Evolutionary conservation across 768 basidiomycete species (phyloP).

Genomic region (Suillus variegatus): DNA sequence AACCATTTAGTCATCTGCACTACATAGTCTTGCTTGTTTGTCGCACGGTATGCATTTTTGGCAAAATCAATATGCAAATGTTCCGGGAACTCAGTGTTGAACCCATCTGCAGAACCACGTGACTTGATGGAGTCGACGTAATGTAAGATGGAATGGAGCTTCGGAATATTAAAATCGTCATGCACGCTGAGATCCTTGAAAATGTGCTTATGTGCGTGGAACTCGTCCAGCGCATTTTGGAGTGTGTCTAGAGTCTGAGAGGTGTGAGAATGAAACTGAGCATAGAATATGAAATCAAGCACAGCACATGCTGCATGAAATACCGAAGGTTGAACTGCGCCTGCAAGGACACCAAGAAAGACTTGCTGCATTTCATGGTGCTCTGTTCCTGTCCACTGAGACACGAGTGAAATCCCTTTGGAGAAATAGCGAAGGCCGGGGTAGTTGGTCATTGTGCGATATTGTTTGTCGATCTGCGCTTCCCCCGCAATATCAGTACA

Average conservation of each 20-base stretch:
- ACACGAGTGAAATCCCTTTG: not conserved
- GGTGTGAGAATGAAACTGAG: not conserved
- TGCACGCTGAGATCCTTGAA: not conserved
- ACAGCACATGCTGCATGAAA: not conserved
- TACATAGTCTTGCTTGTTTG: not conserved
- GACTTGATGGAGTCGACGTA: too few relatives aligned
- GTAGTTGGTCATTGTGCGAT: not conserved
- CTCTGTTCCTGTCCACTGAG: not conserved
- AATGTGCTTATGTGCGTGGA: not conserved
- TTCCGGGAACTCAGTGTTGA: too few relatives aligned
- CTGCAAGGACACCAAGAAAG: not conserved
- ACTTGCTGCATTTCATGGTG: not conserved
- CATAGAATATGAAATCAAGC: not conserved
- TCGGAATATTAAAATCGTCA: not conserved
- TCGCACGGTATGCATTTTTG: not conserved
- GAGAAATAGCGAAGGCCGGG: not conserved
- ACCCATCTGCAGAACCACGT: too few relatives aligned
- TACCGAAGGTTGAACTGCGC: not conserved
- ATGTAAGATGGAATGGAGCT: too few relatives aligned
- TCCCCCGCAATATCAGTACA: not conserved
- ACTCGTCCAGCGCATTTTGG: not conserved
- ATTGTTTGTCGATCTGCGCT: not conserved
- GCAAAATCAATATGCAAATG: too few relatives aligned
- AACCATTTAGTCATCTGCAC: constrained; percentile 15
- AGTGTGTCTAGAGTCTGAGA: not conserved